Conservation (phyloP, 768 basidiomycete species). For the Russula olivacea region DNA sequence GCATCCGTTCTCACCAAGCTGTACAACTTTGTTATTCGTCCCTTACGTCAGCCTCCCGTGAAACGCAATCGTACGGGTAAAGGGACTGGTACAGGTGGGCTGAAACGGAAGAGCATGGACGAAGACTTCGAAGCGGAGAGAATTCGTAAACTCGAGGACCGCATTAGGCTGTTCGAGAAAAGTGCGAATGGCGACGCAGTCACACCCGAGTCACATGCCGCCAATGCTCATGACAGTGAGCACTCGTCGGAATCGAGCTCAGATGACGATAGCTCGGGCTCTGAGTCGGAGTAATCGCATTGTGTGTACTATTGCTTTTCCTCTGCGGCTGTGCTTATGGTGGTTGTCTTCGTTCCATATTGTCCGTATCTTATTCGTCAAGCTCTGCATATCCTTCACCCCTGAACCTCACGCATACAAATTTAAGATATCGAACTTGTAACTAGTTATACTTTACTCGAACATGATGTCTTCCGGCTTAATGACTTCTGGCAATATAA, state of each 20-base stretch:
- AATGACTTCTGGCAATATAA: constrained; percentile 4
- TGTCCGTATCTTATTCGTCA: constrained; percentile 25
- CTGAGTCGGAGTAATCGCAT: constrained; percentile 69
- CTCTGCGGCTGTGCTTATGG: constrained; percentile 9
- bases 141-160: constrained; percentile 85
- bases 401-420: constrained; percentile 28
- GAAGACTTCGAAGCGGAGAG: constrained; percentile 95
- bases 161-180: constrained; percentile 78
- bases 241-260: constrained; percentile 77
- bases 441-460: constrained; percentile 28
- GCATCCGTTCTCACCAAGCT: constrained; percentile 82
- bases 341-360: constrained; percentile 16
- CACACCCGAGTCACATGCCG: constrained; percentile 33
- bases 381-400: constrained; percentile 26
- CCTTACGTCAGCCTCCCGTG: constrained; percentile 50
- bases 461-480: constrained; percentile 24
- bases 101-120: constrained; percentile 95
- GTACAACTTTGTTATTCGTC: constrained; percentile 91
- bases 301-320: not conserved
- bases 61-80: constrained; percentile 65
- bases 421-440: constrained; percentile 32
- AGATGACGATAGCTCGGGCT: constrained; percentile 74
- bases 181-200: constrained; percentile 34
- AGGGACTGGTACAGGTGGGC: constrained; percentile 81
- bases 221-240: constrained; percentile 53